These are phyloP conservation scores for Heimioporus sp. DNA, from an alignment of 768 basidiomycete genomes.

Conservation along the genomic window DNA sequence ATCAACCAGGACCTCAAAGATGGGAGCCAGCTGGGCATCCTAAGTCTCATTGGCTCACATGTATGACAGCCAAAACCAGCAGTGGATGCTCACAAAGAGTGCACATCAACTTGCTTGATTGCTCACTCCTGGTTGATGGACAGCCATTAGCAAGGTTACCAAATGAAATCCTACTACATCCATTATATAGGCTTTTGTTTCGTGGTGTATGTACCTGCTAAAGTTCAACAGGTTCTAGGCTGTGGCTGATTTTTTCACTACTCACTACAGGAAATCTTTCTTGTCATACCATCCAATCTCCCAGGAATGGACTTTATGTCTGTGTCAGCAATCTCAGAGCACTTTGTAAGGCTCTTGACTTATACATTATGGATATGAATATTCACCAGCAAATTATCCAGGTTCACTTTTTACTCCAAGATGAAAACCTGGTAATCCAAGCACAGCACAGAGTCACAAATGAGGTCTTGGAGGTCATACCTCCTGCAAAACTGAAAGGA, in stretches of 20 bases:
- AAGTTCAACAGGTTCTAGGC: not conserved
- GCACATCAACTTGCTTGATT: slow-evolving; percentile 6
- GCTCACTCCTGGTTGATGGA: not conserved
- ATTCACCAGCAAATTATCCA: not conserved
- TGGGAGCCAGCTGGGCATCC: not conserved
- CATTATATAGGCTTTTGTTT: no score
- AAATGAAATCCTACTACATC: no score
- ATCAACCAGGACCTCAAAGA: not conserved
- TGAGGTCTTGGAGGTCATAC: slow-evolving; percentile 14
- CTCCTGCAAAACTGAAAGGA: slow-evolving; percentile 1
- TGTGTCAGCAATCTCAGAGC: not conserved
- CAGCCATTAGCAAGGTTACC: no score
- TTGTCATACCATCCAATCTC: slow-evolving; percentile 7
- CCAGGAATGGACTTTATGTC: slow-evolving; percentile 16
- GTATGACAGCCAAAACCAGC: slow-evolving; percentile 3
- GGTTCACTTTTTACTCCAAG: slow-evolving; percentile 12
- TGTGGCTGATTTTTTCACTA: no score
- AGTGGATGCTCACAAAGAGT: slow-evolving; percentile 11
- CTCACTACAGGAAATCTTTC: slow-evolving; percentile 1
- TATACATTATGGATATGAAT: not conserved
- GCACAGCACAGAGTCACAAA: not conserved
- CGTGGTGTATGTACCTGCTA: no score
- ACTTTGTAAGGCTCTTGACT: slow-evolving; percentile 2
- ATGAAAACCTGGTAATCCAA: slow-evolving; percentile 6
- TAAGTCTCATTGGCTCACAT: slow-evolving; percentile 12